These are phyloP conservation scores for Blastobotrys arbuscula DNA, from an alignment of 1,139 yeast species.

Conservation along the genomic window DNA sequence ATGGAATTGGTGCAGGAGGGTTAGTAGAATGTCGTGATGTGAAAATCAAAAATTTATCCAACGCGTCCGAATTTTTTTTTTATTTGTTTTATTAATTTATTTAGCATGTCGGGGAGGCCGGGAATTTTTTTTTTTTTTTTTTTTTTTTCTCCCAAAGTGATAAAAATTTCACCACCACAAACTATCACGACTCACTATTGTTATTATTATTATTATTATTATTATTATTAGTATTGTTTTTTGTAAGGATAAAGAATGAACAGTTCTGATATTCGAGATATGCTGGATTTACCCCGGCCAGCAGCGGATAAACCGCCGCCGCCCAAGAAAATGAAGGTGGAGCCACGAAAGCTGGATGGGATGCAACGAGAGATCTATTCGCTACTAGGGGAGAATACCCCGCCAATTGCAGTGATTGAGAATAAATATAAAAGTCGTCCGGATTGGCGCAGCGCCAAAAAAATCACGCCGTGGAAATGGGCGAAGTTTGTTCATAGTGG, in stretches of 20 bases:
- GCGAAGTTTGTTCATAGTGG: conserved; percentile 55
- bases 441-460: conserved; percentile 42
- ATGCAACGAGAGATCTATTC: conserved; percentile 88
- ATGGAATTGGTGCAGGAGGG: not conserved
- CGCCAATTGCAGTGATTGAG: conserved; percentile 60
- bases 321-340: conserved; percentile 20
- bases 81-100: no score
- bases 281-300: conserved; percentile 52
- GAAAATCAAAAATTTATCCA: not conserved
- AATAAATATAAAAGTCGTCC: conserved; percentile 62
- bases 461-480: conserved; percentile 79
- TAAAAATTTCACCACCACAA: not conserved
- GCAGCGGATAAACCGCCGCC: conserved; percentile 28
- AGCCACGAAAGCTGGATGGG: conserved; percentile 45
- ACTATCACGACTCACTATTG: no score
- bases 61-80: no score
- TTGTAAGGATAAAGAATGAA: conserved; percentile 3
- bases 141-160: not conserved
- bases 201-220: no score
- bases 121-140: no score
- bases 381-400: conserved; percentile 85
- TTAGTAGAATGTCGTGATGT: not conserved
- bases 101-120: no score
- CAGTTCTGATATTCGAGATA: conserved; percentile 68
- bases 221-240: no score